Conservation (phyloP, 2,329 filamentous ascomycete genomes). For the Phialocephala sp. region DNA sequence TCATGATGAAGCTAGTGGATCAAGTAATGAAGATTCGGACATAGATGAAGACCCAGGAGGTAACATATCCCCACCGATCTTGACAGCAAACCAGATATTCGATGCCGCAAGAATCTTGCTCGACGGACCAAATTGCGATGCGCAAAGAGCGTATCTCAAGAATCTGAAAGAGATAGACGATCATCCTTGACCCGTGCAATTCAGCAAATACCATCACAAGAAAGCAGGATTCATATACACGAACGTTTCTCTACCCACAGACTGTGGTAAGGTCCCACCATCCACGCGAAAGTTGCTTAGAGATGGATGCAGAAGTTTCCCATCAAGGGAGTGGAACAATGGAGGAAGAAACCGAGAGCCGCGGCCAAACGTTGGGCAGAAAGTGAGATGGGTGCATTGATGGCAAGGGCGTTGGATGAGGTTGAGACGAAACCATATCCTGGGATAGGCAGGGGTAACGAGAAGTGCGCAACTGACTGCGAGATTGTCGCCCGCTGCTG, state of each 20-base stretch:
- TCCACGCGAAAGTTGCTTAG: neutral
- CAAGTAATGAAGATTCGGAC: neutral
- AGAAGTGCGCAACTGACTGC: too few relatives aligned
- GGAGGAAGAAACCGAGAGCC: neutral
- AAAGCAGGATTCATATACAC: neutral
- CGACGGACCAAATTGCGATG: neutral
- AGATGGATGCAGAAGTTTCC: neutral
- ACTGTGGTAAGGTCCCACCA: neutral
- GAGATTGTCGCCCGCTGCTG: too few relatives aligned
- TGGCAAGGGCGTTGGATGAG: slow-evolving; percentile 12
- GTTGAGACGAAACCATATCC: slow-evolving; percentile 1
- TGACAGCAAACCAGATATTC: neutral
- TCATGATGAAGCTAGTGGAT: neutral
- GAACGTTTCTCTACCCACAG: neutral
- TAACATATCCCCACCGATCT: neutral
- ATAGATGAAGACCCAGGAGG: too few relatives aligned
- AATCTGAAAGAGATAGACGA: neutral
- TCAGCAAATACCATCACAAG: neutral
- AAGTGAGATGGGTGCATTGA: slow-evolving; percentile 14
- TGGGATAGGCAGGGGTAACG: neutral
- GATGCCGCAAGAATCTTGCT: neutral
- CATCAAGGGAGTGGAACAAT: neutral
- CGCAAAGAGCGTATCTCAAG: neutral
- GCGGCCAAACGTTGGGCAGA: neutral
- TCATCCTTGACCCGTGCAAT: neutral